Evolutionary conservation across 805 yeast species (phyloP).

Genomic region (Clavispora fructus): DNA sequence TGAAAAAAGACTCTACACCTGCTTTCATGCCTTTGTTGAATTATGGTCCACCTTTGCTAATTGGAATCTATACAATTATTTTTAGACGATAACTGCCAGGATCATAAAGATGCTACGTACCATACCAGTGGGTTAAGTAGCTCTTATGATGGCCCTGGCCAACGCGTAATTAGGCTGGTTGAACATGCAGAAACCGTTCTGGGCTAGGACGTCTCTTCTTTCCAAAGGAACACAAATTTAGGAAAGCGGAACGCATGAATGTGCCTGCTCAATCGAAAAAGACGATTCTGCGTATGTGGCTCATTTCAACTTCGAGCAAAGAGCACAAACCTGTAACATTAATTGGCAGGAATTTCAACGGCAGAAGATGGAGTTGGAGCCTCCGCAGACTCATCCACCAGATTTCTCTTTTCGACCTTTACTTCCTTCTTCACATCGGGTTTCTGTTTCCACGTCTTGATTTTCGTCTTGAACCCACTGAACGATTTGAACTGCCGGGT

Average conservation of each 20-base stretch:
- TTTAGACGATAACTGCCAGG: too few relatives aligned
- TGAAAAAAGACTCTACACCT: background rate
- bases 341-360: background rate
- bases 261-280: too few relatives aligned
- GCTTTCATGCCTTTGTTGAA: too few relatives aligned
- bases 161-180: background rate
- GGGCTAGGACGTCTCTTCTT: background rate
- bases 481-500: slow-evolving; percentile 36
- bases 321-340: background rate
- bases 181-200: background rate
- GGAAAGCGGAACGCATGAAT: too few relatives aligned
- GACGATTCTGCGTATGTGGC: too few relatives aligned
- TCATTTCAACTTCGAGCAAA: too few relatives aligned
- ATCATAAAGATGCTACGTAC: background rate
- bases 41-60: background rate
- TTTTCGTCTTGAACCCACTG: slow-evolving; percentile 36
- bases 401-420: background rate
- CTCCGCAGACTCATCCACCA: background rate
- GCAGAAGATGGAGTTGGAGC: background rate
- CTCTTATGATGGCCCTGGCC: background rate
- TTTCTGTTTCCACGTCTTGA: slow-evolving; percentile 11
- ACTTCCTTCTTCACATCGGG: background rate
- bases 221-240: too few relatives aligned
- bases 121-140: background rate
- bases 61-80: background rate